Evolutionary conservation across 306 rosid genomes (phyloP).

Genomic region (Quercus aquifolioides): DNA sequence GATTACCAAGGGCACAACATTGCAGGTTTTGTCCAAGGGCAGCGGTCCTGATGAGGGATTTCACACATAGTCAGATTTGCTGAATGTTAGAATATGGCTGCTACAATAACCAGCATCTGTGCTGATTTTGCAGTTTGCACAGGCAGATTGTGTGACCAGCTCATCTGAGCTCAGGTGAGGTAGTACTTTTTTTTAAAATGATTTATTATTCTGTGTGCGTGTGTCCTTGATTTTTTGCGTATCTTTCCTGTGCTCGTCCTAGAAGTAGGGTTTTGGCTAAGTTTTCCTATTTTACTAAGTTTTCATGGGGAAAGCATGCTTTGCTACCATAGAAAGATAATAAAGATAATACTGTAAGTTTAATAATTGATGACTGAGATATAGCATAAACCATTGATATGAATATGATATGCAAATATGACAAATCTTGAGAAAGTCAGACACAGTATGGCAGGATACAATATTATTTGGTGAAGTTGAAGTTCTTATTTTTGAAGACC

Average conservation of each 20-base stretch:
- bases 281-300: not conserved
- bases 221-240: not conserved
- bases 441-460: not conserved
- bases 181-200: not conserved
- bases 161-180: slow-evolving; percentile 37
- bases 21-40: slow-evolving; percentile 65
- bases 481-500: too few species aligned
- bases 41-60: slow-evolving; percentile 42
- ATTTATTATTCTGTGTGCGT: not conserved
- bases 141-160: slow-evolving; percentile 19
- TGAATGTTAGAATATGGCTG: slow-evolving; percentile 19
- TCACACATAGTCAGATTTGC: slow-evolving; percentile 36
- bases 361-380: not conserved
- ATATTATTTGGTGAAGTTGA: not conserved
- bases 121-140: slow-evolving; percentile 5
- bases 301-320: not conserved
- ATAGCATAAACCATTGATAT: not conserved
- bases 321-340: not conserved
- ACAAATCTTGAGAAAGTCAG: not conserved
- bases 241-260: not conserved
- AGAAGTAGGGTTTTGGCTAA: not conserved
- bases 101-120: slow-evolving; percentile 9
- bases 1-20: slow-evolving; percentile 74
- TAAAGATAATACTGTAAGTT: not conserved
- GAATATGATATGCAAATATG: not conserved